Evolutionary conservation across 2,329 filamentous ascomycete species (phyloP), one percentile per base, ranked within the genome.

Genomic region (Botryotinia globosa): DNA sequence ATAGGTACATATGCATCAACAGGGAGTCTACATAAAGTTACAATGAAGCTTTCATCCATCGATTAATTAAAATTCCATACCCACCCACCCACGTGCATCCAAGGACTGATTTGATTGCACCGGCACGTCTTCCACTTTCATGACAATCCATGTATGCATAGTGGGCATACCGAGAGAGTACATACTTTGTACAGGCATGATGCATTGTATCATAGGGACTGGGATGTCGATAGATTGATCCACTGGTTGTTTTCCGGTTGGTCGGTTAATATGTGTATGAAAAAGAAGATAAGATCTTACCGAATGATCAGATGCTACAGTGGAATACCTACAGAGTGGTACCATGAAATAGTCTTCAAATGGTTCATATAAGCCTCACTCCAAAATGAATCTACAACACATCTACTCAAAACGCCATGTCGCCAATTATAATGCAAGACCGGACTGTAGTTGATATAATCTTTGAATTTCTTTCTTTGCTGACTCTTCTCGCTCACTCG

Each of bases 61-160:
- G 4, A 42, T 16, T 42, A 14, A 39, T 39, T 39, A 39, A 64
- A 65, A 10, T 32, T 29, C 44, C 45, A 48, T 25, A n/a, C 25
- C 48, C 12, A n/a, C 29, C 25, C 65, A 67, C 48, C 65, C 65
- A 67, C 65, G 65, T 67, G 65, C 34, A 67, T 32, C 20, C 39
- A 67, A 67, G 10, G 18, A 12, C 25, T 20, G 20, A 67, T 67
- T 1, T 51, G 42, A 67, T 67, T 67, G 64, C 63, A 66, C 45
- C 63, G 16, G 39, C 58, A 16, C 34, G 34, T 61, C 37, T 61
- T 61, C 22, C 12, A 20, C 14, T 39, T n/a, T 25, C 25, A 16
- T 5, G 3, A n/a, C 48, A 12, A 54, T 16, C 48, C 48, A 54
- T 54, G 48, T n/a, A 61, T n/a, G 48, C 16, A 61, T n/a, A 25